Base-by-base conservation (phyloP, 2,329 filamentous ascomycete species). In the Saccharata proteae region DNA sequence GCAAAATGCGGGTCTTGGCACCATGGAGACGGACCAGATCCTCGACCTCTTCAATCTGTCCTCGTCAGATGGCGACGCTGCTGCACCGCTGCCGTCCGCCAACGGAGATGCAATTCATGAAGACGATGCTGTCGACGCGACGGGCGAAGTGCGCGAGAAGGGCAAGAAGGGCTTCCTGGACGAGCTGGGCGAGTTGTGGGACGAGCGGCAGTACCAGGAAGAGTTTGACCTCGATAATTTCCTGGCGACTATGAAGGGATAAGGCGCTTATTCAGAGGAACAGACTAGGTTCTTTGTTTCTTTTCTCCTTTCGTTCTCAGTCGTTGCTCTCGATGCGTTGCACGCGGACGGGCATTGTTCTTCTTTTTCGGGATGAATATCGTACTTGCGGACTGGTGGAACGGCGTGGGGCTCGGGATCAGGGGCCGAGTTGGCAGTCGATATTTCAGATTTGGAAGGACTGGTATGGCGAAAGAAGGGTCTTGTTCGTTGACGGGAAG, bases 1-100 rank as follows among this genome's bases (percentile, higher is more conserved):
- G 59, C 90, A 98, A 61, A 98, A 98, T 46, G 88, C 90, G 2
- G 90, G 90, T 1, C 62, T 98, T 2, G 79, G 71, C 32, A 92
- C 85, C 10, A 98, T 98, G 90, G 88, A 96, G 56, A 98, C 92
- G 22, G 90, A 96, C 49, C 86, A 98, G 57, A 93, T 98, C 38
- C 71, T 98, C 3, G 90, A 98, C 49, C 71, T 98, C 27, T 98
- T 98, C 66, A 96, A 80, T 45, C 67, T 98, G 6, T 52, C 50
- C 6, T 36, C 34, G 6, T 6, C 6, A 7, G 24, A 26, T 7
- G 62, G 61, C 16, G 64, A 66, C 17, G 80, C 77, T 24, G 77
- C 80, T 3, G 72, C 63, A 22, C 64, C 79, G 5, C 67, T 78
- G 39, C 12, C 29, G 11, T 51, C 51, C 9, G 46, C 50, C 9